Evolutionary conservation across 2,329 filamentous ascomycete genomes (phyloP), one percentile per base, ranked within the genome.

Genomic region (Knoxdaviesia capensis): DNA sequence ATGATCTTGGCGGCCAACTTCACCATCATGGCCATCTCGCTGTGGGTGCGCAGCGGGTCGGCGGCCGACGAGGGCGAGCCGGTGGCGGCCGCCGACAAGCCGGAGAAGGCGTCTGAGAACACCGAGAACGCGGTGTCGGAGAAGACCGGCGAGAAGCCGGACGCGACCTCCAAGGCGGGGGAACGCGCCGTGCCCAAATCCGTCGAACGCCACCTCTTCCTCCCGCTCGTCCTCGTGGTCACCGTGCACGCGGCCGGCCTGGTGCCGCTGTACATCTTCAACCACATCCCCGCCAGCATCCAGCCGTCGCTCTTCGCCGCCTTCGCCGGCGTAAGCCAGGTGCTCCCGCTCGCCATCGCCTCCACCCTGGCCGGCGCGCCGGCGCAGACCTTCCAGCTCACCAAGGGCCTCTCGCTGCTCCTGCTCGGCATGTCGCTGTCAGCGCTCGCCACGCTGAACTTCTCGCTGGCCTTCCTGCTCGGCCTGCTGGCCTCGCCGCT

Each of bases 1-100:
- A 98, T 98, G 90, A 62, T 96, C 41, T 71, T 98, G 44, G 90
- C 90, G 2, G 81, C 79, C 37, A 94, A 87, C 57, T 96, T 96
- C 54, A 94, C 83, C 31, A 88, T 98, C 55, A 93, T 88, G 66
- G 85, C 88, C 5, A 88, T 96, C 50, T 78, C 79, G 10, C 65
- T 94, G n/a, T 98, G 90, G 90, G 69, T 94, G 10, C 77, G 82
- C 57, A 94, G 84, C 51, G 88, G 88, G 1, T 70, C 71, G 44
- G 43, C 50, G 4, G 31, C 39, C 20, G 40, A 41, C 20, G 30
- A 29, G 4, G 30, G 29, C 6, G 8, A 20, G 20, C 20, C 20
- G 20, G 20, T 20, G 20, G 20, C 20, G 20, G 20, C 20, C 20
- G 20, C 20, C 20, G 20, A 20, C 3, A 40, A 42, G 9, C 34